These are phyloP conservation scores for Scopulariopsis brevicaulis DNA, from an alignment of 2,329 filamentous ascomycete genomes.

Conservation along the genomic window DNA sequence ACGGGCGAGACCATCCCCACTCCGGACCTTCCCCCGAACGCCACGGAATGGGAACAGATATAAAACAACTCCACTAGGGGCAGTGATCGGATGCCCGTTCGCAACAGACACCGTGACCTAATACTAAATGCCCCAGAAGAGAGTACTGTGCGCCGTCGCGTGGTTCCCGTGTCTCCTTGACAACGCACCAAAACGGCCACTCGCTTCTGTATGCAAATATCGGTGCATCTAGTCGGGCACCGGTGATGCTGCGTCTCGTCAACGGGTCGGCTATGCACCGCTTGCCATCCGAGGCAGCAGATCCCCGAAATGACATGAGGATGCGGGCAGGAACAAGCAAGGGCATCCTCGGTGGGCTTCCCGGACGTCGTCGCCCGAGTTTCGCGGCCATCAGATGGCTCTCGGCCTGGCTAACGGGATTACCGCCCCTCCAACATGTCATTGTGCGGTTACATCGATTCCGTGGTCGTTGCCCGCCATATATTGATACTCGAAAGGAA, in stretches of 20 bases:
- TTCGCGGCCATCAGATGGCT: neutral
- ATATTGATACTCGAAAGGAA: no score
- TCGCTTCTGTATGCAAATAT: neutral
- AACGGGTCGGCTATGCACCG: neutral
- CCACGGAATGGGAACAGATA: no score
- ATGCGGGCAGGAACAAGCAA: neutral
- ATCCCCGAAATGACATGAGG: neutral
- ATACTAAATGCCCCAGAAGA: neutral
- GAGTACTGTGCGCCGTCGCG: neutral
- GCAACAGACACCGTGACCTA: neutral
- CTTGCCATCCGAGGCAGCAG: neutral
- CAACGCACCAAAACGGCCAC: neutral
- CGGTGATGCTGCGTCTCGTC: neutral
- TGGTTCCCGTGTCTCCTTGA: neutral
- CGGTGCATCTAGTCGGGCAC: neutral
- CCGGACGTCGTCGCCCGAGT: neutral
- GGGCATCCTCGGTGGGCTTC: neutral
- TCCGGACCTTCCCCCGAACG: no score
- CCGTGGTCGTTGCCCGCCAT: no score
- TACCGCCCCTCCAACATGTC: no score
- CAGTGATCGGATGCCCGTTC: no score
- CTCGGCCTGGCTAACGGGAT: no score
- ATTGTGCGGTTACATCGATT: no score
- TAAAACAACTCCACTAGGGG: neutral
- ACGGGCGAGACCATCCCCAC: no score